phyloP scores from a whole-genome alignment of 805 yeast species.

The Sungouiozyma ichnusensis region DNA sequence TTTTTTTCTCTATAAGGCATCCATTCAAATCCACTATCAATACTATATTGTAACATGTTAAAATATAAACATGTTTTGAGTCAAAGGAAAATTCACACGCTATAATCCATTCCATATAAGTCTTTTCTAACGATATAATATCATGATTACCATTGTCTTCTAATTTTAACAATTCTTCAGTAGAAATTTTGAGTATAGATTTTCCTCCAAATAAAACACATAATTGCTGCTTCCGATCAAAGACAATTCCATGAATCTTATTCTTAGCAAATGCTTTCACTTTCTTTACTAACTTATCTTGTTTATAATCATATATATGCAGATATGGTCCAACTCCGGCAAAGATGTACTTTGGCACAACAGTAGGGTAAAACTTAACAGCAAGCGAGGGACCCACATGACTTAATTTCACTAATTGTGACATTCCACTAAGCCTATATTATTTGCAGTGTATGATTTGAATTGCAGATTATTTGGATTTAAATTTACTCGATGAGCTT shows the following conservation, averaged over 20 bases:
- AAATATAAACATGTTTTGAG: slow-evolving; percentile 35
- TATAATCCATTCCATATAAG: slow-evolving; percentile 73
- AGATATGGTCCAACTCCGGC: slow-evolving; percentile 68
- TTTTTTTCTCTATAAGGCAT: slow-evolving; percentile 21
- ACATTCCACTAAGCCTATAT: not conserved
- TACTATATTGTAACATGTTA: slow-evolving; percentile 70
- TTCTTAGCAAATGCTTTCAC: slow-evolving; percentile 51
- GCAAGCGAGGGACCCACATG: slow-evolving; percentile 64
- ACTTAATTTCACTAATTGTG: slow-evolving; percentile 11
- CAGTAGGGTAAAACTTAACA: slow-evolving; percentile 31
- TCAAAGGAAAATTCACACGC: slow-evolving; percentile 41
- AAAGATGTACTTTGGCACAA: slow-evolving; percentile 27
- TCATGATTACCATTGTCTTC: slow-evolving; percentile 4
- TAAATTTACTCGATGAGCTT: not conserved
- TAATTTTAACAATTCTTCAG: slow-evolving; percentile 21
- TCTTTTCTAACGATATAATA: slow-evolving; percentile 32
- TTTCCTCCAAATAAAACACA: slow-evolving; percentile 58
- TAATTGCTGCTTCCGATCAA: slow-evolving; percentile 27
- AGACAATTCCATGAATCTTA: slow-evolving; percentile 70
- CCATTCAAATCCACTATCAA: slow-evolving; percentile 24
- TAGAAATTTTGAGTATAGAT: slow-evolving; percentile 41
- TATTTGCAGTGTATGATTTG: not conserved
- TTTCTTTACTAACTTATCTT: slow-evolving; percentile 30
- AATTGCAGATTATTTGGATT: not conserved
- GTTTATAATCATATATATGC: slow-evolving; percentile 40